phyloP scores from a whole-genome alignment of 2,329 filamentous ascomycete species.

The Hansfordia pulvinata region DNA sequence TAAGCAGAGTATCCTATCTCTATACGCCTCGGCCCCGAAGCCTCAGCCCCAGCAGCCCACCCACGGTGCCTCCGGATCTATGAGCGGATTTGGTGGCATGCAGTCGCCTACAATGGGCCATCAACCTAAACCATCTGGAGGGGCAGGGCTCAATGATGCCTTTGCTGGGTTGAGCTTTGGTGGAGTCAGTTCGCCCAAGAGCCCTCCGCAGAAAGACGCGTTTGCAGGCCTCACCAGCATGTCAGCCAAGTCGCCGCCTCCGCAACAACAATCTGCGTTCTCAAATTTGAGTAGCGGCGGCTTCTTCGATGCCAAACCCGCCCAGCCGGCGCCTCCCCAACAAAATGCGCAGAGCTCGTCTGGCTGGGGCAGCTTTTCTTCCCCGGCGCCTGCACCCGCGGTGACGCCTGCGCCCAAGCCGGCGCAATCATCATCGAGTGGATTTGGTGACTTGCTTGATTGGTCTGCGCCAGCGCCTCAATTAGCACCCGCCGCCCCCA shows the following conservation, averaged over 20 bases:
- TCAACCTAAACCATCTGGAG: slow-evolving; percentile 31
- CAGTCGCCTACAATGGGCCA: slow-evolving; percentile 40
- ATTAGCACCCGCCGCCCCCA: slow-evolving; percentile 27
- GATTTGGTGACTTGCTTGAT: slow-evolving; percentile 72
- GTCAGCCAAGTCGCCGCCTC: slow-evolving; percentile 23
- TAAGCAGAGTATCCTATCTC: slow-evolving; percentile 91
- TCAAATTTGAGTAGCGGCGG: slow-evolving; percentile 49
- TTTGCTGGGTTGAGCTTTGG: slow-evolving; percentile 58
- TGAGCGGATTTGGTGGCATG: slow-evolving; percentile 60
- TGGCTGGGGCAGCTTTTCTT: slow-evolving; percentile 40
- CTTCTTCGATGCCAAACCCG: slow-evolving; percentile 70
- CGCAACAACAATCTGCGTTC: slow-evolving; percentile 28
- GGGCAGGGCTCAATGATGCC: slow-evolving; percentile 63
- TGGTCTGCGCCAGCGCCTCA: slow-evolving; percentile 40
- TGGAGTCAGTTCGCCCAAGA: slow-evolving; percentile 27
- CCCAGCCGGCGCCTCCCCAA: slow-evolving; percentile 38
- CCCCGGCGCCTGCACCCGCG: slow-evolving; percentile 45
- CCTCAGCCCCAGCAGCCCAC: slow-evolving; percentile 47
- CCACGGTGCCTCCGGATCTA: slow-evolving; percentile 47
- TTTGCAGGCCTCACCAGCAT: slow-evolving; percentile 19
- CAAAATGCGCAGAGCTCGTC: too few relatives aligned
- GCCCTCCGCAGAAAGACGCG: slow-evolving; percentile 18
- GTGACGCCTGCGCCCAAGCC: slow-evolving; percentile 25
- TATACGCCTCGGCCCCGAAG: slow-evolving; percentile 77
- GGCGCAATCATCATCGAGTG: slow-evolving; percentile 33